Conservation (phyloP, 306 rosid genomes). For the Vachellia collinsii region DNA sequence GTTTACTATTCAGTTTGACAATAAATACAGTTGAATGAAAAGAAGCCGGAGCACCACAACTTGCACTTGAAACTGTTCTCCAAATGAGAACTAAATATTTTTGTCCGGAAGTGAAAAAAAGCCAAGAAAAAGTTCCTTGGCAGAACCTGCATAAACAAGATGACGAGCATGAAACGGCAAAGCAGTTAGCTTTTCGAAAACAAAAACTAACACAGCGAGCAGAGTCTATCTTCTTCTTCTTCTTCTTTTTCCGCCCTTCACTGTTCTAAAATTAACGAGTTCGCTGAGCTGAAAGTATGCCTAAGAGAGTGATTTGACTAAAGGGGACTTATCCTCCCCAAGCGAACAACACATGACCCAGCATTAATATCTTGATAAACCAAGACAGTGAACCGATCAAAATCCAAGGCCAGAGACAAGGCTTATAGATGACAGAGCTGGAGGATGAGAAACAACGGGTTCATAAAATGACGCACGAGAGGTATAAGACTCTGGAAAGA, state of each 20-base stretch:
- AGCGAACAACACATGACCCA: background rate
- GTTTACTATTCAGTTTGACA: conserved; percentile 40
- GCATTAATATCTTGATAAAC: conserved; percentile 5
- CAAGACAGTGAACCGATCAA: conserved; percentile 8
- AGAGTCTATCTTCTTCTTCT: background rate
- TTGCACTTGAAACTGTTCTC: conserved; percentile 27
- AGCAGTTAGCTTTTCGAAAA: conserved; percentile 22
- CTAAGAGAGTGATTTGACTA: conserved; percentile 14
- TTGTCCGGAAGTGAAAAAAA: conserved; percentile 3
- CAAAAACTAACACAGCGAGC: conserved; percentile 28
- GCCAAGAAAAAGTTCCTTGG: conserved; percentile 8
- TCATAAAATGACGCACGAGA: conserved; percentile 38
- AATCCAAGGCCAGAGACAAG: conserved; percentile 32
- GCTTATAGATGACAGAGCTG: conserved; percentile 41
- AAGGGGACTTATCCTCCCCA: conserved; percentile 22
- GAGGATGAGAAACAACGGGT: conserved; percentile 49
- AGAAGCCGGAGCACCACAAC: conserved; percentile 9
- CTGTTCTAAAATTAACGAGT: conserved; percentile 21
- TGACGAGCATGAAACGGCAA: conserved; percentile 5
- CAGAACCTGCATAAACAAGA: conserved; percentile 22
- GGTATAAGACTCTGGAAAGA: conserved; percentile 39
- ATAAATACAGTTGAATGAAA: conserved; percentile 25
- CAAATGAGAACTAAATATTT: background rate
- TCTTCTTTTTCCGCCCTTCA: background rate
- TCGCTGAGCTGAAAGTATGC: conserved; percentile 12